Evolutionary conservation across 2,329 filamentous ascomycete species (phyloP).

Genomic region (Xylaria sp.): DNA sequence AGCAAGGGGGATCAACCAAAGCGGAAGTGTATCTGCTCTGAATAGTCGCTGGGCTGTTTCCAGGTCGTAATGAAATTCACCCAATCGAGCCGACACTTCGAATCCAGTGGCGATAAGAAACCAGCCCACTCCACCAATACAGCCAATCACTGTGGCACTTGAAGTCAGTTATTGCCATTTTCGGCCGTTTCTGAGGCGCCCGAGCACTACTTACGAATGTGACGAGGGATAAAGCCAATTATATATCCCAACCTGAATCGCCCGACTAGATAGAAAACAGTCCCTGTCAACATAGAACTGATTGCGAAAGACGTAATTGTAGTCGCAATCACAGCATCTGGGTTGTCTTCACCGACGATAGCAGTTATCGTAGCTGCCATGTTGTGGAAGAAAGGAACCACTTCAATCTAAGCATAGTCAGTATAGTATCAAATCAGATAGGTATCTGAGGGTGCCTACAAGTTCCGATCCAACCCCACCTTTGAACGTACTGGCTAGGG

Average conservation of each 20-base stretch:
- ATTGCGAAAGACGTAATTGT: constrained; percentile 91
- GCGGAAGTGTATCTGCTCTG: constrained; percentile 75
- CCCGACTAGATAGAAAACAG: constrained; percentile 93
- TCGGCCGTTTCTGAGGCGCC: not conserved
- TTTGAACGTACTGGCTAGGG: constrained; percentile 85
- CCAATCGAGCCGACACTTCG: constrained; percentile 89
- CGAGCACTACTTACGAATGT: constrained; percentile 66
- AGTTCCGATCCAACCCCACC: constrained; percentile 95
- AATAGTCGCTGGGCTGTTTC: constrained; percentile 80
- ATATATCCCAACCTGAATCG: constrained; percentile 88
- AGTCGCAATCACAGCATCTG: constrained; percentile 89
- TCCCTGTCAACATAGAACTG: constrained; percentile 89
- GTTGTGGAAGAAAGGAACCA: constrained; percentile 98
- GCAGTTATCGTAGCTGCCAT: constrained; percentile 92
- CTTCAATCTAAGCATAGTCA: constrained; percentile 76
- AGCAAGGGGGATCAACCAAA: constrained; percentile 84
- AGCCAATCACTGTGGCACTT: constrained; percentile 75
- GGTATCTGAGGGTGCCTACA: constrained; percentile 57
- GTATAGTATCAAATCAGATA: constrained; percentile 11
- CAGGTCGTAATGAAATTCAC: constrained; percentile 84
- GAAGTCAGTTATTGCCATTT: not conserved
- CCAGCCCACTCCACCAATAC: constrained; percentile 96
- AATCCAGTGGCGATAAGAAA: constrained; percentile 92
- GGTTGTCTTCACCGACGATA: constrained; percentile 80
- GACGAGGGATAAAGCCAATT: constrained; percentile 95